A percentile compares a stretch with the other conserved stretches of the same genome.
Conservation (phyloP, 768 basidiomycete species). For the Peribolospora baueri region DNA sequence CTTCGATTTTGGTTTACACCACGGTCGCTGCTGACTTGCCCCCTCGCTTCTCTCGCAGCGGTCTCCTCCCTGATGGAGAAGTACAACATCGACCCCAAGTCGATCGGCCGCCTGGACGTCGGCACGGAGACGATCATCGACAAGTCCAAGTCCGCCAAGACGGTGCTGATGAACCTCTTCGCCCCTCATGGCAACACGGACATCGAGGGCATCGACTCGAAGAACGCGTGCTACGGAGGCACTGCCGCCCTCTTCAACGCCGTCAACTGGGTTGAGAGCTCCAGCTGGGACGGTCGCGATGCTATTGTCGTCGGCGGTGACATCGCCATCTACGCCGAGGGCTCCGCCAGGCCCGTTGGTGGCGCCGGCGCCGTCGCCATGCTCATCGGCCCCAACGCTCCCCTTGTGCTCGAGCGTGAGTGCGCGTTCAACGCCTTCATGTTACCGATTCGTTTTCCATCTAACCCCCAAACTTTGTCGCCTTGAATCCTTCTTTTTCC, state of each 20-base stretch:
- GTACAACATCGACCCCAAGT: conserved; percentile 83
- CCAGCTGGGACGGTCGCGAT: conserved; percentile 90
- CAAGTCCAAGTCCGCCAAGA: conserved; percentile 98
- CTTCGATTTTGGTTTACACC: background rate
- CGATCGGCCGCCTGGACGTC: conserved; percentile 91
- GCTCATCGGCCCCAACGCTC: conserved; percentile 87
- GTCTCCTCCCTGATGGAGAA: conserved; percentile 74
- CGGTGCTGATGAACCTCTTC: conserved; percentile 94
- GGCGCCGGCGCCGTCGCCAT: conserved; percentile 90
- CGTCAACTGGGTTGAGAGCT: conserved; percentile 90
- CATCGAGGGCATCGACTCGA: conserved; percentile 95
- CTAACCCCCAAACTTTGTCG: background rate
- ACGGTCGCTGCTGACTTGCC: background rate
- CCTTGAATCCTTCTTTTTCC: background rate
- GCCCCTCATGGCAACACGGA: conserved; percentile 76
- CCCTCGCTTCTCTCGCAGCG: conserved; percentile 25
- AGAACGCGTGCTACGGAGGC: conserved; percentile 97
- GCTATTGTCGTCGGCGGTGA: conserved; percentile 93
- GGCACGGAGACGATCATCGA: conserved; percentile 99
- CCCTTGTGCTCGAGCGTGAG: conserved; percentile 82
- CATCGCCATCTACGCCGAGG: conserved; percentile 94
- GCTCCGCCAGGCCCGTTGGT: conserved; percentile 77
- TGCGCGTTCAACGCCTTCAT: conserved; percentile 8
- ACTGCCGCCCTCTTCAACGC: conserved; percentile 98
- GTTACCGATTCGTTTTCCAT: background rate